A percentile compares a stretch with the other conserved stretches of the same genome.
phyloP scores from a whole-genome alignment of 2,329 filamentous ascomycete genomes.

The Lecanicillium sp. region DNA sequence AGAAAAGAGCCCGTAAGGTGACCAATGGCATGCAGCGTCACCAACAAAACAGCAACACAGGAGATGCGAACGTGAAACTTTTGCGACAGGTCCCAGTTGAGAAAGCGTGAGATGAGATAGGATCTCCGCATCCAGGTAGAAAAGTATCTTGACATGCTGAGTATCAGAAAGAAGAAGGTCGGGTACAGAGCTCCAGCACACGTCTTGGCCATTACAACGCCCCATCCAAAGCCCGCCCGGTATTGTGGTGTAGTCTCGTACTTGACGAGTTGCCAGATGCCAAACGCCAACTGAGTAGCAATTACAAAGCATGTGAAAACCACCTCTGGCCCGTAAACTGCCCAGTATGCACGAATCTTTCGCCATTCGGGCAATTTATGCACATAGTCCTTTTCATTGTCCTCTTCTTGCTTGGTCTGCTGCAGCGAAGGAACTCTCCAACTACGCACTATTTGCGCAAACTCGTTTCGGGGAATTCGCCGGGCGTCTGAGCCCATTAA shows the following conservation, averaged over 20 bases:
- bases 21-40: conserved; percentile 44
- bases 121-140: conserved; percentile 43
- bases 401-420: conserved; percentile 36
- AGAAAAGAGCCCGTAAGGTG: conserved; percentile 45
- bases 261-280: conserved; percentile 46
- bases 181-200: conserved; percentile 47
- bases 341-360: conserved; percentile 43
- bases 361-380: conserved; percentile 35
- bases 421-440: conserved; percentile 41
- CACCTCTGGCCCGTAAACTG: conserved; percentile 44
- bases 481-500: conserved; percentile 35
- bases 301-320: conserved; percentile 40
- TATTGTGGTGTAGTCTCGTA: conserved; percentile 36
- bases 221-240: conserved; percentile 45
- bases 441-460: conserved; percentile 30
- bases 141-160: conserved; percentile 50
- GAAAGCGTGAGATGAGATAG: conserved; percentile 42
- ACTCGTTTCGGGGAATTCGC: conserved; percentile 36
- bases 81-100: conserved; percentile 49
- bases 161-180: conserved; percentile 48
- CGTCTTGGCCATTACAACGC: conserved; percentile 45
- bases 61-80: conserved; percentile 48
- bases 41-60: conserved; percentile 38
- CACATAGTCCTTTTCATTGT: conserved; percentile 37
- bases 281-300: conserved; percentile 39